These are phyloP conservation scores for Aspergillus alliaceus DNA, from an alignment of 2,329 filamentous ascomycete species.

Conservation along the genomic window DNA sequence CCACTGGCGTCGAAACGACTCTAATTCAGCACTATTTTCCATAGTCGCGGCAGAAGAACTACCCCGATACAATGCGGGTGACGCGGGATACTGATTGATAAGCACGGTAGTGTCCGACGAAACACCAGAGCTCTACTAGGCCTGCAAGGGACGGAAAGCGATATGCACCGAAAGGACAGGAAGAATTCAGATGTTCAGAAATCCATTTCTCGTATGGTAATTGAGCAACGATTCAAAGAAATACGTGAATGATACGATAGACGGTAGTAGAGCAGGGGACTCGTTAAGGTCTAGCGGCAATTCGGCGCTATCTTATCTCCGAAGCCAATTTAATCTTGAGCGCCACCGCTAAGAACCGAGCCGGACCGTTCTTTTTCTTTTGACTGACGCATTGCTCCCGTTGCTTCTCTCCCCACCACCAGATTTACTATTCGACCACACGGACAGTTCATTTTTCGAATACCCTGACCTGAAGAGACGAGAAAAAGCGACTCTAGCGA, in stretches of 20 bases:
- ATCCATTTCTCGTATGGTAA: not conserved
- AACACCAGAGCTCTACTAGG: not conserved
- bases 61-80: constrained; percentile 20
- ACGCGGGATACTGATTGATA: constrained; percentile 21
- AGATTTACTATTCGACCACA: constrained; percentile 2
- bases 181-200: not conserved
- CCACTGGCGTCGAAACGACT: constrained; percentile 85
- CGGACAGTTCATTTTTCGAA: not conserved
- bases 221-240: not conserved
- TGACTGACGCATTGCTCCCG: constrained; percentile 16
- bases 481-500: not conserved
- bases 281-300: constrained; percentile 1
- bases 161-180: not conserved
- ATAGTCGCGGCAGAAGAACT: constrained; percentile 25
- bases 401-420: constrained; percentile 1
- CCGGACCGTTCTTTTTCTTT: constrained; percentile 20
- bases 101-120: constrained; percentile 13
- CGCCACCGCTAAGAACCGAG: constrained; percentile 25
- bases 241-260: not conserved
- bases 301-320: constrained; percentile 16
- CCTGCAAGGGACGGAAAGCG: not conserved
- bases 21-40: constrained; percentile 67
- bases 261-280: no score
- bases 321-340: constrained; percentile 8
- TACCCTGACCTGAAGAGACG: not conserved